These are phyloP conservation scores for Populus deltoides DNA, from an alignment of 345 rosid species.

Conservation along the genomic window DNA sequence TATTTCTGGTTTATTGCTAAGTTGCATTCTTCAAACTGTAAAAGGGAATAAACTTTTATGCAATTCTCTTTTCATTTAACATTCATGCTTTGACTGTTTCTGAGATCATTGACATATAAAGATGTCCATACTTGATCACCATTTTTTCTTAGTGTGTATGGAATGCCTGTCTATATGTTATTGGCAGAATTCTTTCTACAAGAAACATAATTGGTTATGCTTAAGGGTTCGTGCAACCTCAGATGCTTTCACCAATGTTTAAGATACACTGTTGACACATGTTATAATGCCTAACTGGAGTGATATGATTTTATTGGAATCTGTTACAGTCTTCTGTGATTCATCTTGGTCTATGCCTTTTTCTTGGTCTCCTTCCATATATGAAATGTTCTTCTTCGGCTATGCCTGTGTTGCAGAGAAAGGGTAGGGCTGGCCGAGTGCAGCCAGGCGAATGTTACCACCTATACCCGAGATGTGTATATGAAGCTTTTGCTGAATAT, in stretches of 20 bases:
- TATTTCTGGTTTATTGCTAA: background rate
- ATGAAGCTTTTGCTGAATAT: conserved; percentile 92
- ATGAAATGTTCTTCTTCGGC: background rate
- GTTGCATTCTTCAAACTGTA: background rate
- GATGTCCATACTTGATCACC: background rate
- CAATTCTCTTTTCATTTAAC: background rate
- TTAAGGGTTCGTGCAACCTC: background rate
- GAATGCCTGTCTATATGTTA: background rate
- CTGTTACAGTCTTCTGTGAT: conserved; percentile 4
- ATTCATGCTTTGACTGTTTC: background rate
- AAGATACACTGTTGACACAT: background rate
- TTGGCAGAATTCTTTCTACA: conserved; percentile 8
- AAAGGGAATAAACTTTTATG: background rate
- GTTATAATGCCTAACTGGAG: background rate
- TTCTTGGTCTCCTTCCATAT: background rate
- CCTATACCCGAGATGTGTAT: conserved; percentile 82
- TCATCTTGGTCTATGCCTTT: conserved; percentile 8
- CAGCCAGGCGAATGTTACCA: conserved; percentile 96
- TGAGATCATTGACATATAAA: background rate
- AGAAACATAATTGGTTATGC: background rate
- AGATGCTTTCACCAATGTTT: background rate
- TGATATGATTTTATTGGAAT: background rate
- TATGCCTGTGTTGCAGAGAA: conserved; percentile 54
- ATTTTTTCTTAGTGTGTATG: background rate
- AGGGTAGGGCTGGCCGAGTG: conserved; percentile 97